Evolutionary conservation across 768 basidiomycete genomes (phyloP).

Genomic region (Leccinum sublutescens): DNA sequence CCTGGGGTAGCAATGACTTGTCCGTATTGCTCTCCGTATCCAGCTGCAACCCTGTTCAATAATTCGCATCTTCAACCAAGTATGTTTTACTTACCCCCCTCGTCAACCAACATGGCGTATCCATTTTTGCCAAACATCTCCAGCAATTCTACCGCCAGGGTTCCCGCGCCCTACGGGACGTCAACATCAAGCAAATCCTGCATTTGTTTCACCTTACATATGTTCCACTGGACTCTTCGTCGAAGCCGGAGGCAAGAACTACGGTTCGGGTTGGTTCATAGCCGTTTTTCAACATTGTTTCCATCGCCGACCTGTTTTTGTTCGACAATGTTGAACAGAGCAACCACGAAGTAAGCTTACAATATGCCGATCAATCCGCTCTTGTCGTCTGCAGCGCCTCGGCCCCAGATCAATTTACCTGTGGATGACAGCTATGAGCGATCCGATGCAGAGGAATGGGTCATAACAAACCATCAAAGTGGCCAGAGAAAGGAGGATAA

Average conservation of each 20-base stretch:
- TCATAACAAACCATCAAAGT: constrained; percentile 47
- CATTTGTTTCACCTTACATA: constrained; percentile 33
- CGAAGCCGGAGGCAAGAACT: constrained; percentile 69
- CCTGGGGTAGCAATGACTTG: constrained; percentile 58
- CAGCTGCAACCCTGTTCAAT: constrained; percentile 35
- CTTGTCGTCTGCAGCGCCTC: constrained; percentile 58
- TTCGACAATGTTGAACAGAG: not conserved
- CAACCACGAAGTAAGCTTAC: constrained; percentile 31
- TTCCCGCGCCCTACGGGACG: constrained; percentile 49
- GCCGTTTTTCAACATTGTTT: constrained; percentile 58
- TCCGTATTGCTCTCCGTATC: constrained; percentile 50
- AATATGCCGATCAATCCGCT: constrained; percentile 66
- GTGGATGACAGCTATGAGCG: not conserved
- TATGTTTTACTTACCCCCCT: constrained; percentile 58
- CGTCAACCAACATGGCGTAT: constrained; percentile 82
- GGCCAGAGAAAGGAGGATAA: constrained; percentile 61
- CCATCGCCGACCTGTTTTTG: constrained; percentile 47
- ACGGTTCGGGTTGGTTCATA: constrained; percentile 65
- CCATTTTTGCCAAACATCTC: constrained; percentile 66
- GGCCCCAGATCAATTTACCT: constrained; percentile 47
- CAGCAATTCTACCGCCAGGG: constrained; percentile 48
- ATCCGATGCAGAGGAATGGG: not conserved
- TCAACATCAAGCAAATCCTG: not conserved
- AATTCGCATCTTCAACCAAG: not conserved
- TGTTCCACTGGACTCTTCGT: constrained; percentile 64